Conservation (phyloP, 495 filamentous ascomycete genomes). For the Letharia lupina region DNA sequence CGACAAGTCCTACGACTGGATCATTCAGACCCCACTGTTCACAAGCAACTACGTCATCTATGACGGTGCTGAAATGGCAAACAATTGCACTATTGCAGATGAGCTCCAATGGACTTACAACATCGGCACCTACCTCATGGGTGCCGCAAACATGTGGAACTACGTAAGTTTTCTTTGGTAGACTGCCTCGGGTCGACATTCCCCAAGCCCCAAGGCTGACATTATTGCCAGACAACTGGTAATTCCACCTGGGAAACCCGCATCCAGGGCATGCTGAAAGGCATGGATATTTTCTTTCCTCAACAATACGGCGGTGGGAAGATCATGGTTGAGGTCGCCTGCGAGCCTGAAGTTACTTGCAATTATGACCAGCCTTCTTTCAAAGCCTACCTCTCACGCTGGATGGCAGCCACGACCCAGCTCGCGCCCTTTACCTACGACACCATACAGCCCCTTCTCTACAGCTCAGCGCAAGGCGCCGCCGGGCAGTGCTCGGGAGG, state of each 20-base stretch:
- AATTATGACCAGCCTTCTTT: slow-evolving; percentile 69
- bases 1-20: slow-evolving; percentile 61
- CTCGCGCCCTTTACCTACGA: slow-evolving; percentile 51
- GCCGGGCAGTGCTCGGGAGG: slow-evolving; percentile 56
- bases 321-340: slow-evolving; percentile 62
- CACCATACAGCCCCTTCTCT: slow-evolving; percentile 53
- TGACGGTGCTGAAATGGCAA: slow-evolving; percentile 42
- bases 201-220: neutral
- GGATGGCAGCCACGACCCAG: slow-evolving; percentile 65
- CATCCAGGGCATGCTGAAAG: slow-evolving; percentile 48
- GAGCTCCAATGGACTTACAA: slow-evolving; percentile 63
- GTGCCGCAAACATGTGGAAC: slow-evolving; percentile 65
- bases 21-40: slow-evolving; percentile 39
- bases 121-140: slow-evolving; percentile 56
- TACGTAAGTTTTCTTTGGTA: slow-evolving; percentile 35
- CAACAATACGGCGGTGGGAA: slow-evolving; percentile 40
- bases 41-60: slow-evolving; percentile 45
- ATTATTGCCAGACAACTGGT: slow-evolving; percentile 32
- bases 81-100: slow-evolving; percentile 29
- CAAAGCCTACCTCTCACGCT: slow-evolving; percentile 69
- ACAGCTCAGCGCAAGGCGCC: slow-evolving; percentile 55
- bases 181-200: neutral
- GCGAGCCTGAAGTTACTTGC: slow-evolving; percentile 54
- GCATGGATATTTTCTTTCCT: slow-evolving; percentile 50
- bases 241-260: slow-evolving; percentile 46